These are phyloP conservation scores for Phaeophleospora eucalypticola DNA, from an alignment of 2,329 filamentous ascomycete species.

Conservation along the genomic window DNA sequence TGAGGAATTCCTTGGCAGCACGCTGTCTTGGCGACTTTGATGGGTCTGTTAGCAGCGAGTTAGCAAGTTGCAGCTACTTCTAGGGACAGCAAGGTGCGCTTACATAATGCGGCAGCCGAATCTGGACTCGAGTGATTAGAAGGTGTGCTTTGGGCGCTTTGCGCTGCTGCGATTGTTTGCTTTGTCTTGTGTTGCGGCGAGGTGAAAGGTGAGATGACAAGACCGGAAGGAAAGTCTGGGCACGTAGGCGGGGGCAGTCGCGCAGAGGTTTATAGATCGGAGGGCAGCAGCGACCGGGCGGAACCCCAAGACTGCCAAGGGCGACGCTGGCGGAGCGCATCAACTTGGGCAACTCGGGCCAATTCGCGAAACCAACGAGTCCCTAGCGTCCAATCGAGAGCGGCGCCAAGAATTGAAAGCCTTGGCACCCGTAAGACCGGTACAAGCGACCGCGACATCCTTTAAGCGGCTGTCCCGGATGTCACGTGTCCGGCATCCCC, in stretches of 20 bases:
- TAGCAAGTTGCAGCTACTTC: too few species aligned
- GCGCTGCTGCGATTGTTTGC: too few species aligned
- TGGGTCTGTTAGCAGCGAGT: too few species aligned
- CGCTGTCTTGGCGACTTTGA: not conserved
- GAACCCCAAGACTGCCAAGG: not conserved
- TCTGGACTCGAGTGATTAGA: too few species aligned
- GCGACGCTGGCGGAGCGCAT: too few species aligned
- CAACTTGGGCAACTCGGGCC: not conserved
- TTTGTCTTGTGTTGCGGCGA: not conserved
- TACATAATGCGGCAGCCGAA: not conserved
- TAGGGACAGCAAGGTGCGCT: too few species aligned
- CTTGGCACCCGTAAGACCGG: not conserved
- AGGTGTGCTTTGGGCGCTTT: too few species aligned
- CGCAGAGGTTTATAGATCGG: not conserved
- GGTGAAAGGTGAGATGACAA: not conserved
- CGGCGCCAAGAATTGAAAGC: not conserved
- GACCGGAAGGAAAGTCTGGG: not conserved
- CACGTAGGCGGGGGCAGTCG: not conserved
- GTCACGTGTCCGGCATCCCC: not conserved
- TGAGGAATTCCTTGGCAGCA: not conserved
- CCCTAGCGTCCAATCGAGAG: not conserved
- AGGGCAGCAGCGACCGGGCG: not conserved
- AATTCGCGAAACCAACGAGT: not conserved
- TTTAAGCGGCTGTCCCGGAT: not conserved
- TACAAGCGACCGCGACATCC: not conserved